Percentiles rank a stretch among this genome's conserved stretches.
phyloP scores from a whole-genome alignment of 1,284 basidiomycete genomes.

The Cryptococcus sp. region DNA sequence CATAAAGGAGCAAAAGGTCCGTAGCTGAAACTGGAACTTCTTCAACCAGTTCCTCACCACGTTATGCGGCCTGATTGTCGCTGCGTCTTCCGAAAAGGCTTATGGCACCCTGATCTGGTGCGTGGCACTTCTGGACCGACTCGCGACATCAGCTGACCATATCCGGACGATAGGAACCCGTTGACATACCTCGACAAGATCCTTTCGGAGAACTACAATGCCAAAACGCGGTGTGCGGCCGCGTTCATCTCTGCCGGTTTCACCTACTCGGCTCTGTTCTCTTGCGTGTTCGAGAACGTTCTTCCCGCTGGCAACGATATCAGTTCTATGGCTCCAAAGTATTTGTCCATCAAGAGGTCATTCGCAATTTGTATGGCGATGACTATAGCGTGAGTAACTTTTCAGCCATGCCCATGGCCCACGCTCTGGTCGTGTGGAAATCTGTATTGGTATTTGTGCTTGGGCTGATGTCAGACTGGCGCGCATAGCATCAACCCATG shows the following conservation, averaged over 20 bases:
- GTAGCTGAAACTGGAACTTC: constrained; percentile 59
- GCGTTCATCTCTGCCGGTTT: constrained; percentile 67
- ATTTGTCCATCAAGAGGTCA: constrained; percentile 78
- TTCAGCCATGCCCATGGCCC: constrained; percentile 21
- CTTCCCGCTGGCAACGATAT: constrained; percentile 35
- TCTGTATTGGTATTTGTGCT: too few species aligned
- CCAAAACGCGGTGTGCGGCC: constrained; percentile 65
- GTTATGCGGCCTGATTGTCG: constrained; percentile 78
- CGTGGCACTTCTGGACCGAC: not conserved
- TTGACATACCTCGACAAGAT: constrained; percentile 70
- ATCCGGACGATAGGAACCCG: constrained; percentile 53
- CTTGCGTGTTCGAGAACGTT: constrained; percentile 38
- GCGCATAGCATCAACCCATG: constrained; percentile 58
- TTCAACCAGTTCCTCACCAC: constrained; percentile 66
- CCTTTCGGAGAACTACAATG: constrained; percentile 65
- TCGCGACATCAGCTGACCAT: not conserved
- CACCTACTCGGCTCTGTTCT: constrained; percentile 38
- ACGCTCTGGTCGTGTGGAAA: too few species aligned
- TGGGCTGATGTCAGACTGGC: too few species aligned
- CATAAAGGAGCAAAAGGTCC: not conserved
- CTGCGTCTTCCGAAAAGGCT: constrained; percentile 69
- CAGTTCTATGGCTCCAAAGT: constrained; percentile 61
- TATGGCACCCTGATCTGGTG: constrained; percentile 72
- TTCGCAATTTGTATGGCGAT: constrained; percentile 63
- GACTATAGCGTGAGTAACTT: constrained; percentile 21